Evolutionary conservation across 2,329 filamentous ascomycete genomes (phyloP).

Genomic region (Akanthomyces uredinophilus): DNA sequence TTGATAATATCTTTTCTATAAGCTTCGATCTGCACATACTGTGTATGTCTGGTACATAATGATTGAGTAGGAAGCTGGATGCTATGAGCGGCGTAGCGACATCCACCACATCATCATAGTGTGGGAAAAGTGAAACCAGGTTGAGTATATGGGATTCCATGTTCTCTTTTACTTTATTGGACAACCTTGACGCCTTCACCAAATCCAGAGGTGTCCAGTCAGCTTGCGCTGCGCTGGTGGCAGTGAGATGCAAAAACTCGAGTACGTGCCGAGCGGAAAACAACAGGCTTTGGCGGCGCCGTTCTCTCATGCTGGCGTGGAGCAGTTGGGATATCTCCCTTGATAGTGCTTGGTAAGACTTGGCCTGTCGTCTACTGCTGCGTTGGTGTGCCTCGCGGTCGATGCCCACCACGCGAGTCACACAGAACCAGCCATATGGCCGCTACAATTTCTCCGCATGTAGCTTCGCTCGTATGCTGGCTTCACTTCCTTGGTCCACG

Average conservation of each 20-base stretch:
- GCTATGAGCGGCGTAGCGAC: conserved; percentile 9
- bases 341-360: background rate
- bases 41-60: conserved; percentile 14
- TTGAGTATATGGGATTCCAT: background rate
- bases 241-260: background rate
- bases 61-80: conserved; percentile 14
- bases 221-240: background rate
- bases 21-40: background rate
- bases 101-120: background rate
- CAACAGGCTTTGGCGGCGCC: background rate
- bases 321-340: background rate
- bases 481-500: background rate
- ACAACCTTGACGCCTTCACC: background rate
- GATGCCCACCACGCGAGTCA: background rate
- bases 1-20: background rate
- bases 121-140: background rate
- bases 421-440: background rate
- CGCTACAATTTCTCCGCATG: background rate
- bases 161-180: background rate
- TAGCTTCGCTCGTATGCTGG: background rate
- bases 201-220: background rate
- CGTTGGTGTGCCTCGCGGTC: background rate
- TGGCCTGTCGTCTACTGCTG: background rate
- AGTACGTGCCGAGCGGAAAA: background rate
- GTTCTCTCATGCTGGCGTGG: background rate